phyloP scores from a whole-genome alignment of 2,329 filamentous ascomycete species.

The Penicillium capsulatum region DNA sequence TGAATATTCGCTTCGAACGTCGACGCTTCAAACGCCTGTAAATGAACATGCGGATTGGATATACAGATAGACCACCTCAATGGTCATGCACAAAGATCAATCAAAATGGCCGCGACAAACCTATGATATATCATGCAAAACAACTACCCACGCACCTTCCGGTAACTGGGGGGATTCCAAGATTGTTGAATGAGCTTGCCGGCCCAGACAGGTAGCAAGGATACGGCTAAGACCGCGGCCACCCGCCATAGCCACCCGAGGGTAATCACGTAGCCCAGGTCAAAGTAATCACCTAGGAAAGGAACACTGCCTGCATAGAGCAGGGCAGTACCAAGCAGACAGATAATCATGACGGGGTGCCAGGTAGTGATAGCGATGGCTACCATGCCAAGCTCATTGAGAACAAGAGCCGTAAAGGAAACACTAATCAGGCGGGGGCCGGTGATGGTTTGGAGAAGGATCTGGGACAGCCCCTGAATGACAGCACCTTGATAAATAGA shows the following conservation, averaged over 20 bases:
- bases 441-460: conserved; percentile 71
- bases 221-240: conserved; percentile 71
- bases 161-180: conserved; percentile 87
- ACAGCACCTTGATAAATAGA: conserved; percentile 93
- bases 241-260: conserved; percentile 87
- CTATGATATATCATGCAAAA: conserved; percentile 1
- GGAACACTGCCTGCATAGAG: conserved; percentile 80
- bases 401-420: conserved; percentile 82
- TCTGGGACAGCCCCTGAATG: conserved; percentile 89
- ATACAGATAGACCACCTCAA: conserved; percentile 6
- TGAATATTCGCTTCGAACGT: too few relatives aligned
- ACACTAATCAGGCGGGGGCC: conserved; percentile 75
- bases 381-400: conserved; percentile 97
- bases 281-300: conserved; percentile 85
- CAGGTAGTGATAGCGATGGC: conserved; percentile 94
- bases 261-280: conserved; percentile 72
- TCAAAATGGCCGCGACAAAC: conserved; percentile 1
- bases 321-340: conserved; percentile 74
- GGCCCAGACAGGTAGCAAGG: conserved; percentile 79
- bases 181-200: conserved; percentile 79
- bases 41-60: conserved; percentile 12
- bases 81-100: background rate
- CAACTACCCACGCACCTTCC: conserved; percentile 64
- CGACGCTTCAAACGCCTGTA: conserved; percentile 9
- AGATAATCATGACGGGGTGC: conserved; percentile 87